phyloP scores from a whole-genome alignment of 345 rosid genomes.

The Stellera chamaejasme region DNA sequence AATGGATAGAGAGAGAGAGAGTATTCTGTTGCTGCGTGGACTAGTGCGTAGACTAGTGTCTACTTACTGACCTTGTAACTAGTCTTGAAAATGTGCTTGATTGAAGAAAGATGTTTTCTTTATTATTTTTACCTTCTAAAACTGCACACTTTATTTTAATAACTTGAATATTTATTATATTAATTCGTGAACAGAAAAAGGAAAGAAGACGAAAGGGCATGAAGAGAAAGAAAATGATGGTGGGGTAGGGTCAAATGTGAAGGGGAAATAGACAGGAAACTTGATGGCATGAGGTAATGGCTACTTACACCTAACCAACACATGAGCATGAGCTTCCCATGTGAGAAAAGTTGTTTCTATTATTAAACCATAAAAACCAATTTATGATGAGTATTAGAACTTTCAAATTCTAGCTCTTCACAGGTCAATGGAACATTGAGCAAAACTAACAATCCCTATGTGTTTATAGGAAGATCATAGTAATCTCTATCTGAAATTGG shows the following conservation, averaged over 20 bases:
- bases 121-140: no score
- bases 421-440: no score
- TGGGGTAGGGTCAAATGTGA: slow-evolving; percentile 21
- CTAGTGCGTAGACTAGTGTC: no score
- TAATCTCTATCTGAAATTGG: neutral
- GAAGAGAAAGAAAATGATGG: neutral
- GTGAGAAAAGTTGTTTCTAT: slow-evolving; percentile 25
- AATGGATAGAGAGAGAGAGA: neutral
- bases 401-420: no score
- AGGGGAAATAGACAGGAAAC: slow-evolving; percentile 13
- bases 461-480: neutral
- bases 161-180: no score
- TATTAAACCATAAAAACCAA: neutral
- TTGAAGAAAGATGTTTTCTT: no score
- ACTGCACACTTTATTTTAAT: no score
- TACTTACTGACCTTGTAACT: neutral
- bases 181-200: no score
- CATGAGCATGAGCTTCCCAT: slow-evolving; percentile 18
- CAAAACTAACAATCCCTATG: no score
- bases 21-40: neutral
- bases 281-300: slow-evolving; percentile 6
- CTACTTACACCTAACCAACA: slow-evolving; percentile 10
- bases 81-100: no score
- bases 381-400: neutral
- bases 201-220: no score